Percentiles rank a stretch among this genome's conserved stretches.
phyloP scores from a whole-genome alignment of 2,329 filamentous ascomycete species.

The Rhynchosporium graminicola region DNA sequence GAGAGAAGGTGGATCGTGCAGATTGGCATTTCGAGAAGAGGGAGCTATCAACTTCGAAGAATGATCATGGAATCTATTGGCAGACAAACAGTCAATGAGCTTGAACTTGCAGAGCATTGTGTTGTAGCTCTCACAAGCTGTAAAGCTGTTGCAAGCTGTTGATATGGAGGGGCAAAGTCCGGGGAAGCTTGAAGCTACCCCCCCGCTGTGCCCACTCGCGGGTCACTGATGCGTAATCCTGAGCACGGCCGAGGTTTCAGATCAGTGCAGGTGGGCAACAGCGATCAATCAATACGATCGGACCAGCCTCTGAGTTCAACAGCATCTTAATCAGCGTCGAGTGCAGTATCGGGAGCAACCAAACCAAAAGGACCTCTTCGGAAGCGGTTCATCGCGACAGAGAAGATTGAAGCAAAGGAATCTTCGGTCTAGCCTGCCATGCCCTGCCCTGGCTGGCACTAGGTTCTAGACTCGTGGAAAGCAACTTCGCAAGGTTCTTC shows the following conservation, averaged over 20 bases:
- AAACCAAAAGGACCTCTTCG: background rate
- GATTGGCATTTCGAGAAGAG: constrained; percentile 52
- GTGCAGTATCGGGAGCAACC: background rate
- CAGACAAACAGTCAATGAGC: no score
- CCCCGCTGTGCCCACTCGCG: constrained; percentile 4
- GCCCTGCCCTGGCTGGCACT: no score
- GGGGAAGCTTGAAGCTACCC: constrained; percentile 10
- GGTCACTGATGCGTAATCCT: background rate
- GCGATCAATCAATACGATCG: background rate
- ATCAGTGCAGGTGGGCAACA: background rate
- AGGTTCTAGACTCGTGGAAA: background rate
- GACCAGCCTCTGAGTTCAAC: background rate
- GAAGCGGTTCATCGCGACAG: no score
- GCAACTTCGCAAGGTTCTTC: background rate
- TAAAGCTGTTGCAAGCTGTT: no score
- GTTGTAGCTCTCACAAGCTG: no score
- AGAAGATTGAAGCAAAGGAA: no score
- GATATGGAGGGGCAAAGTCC: constrained; percentile 1
- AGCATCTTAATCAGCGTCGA: background rate
- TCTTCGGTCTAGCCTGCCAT: no score
- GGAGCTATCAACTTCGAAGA: background rate
- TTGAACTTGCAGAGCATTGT: no score
- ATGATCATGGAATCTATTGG: no score
- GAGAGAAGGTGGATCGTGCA: constrained; percentile 50
- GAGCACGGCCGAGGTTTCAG: constrained; percentile 15